Conservation (phyloP, 1,284 basidiomycete species). For the Rhodotorula glutinis region DNA sequence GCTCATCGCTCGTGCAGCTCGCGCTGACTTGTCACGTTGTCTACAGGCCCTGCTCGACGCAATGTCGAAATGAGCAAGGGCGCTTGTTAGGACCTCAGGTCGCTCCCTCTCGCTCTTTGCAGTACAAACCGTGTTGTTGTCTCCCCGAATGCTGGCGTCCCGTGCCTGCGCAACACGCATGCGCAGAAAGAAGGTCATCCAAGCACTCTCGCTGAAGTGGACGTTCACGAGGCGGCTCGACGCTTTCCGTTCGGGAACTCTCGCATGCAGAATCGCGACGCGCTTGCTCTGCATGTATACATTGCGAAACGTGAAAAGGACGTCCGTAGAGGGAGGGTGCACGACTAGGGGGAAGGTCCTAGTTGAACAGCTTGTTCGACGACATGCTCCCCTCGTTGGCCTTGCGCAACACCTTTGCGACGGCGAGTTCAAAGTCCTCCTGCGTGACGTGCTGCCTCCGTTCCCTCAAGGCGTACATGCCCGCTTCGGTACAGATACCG, state of each 20-base stretch:
- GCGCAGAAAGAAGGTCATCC: no score
- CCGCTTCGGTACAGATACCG: constrained; percentile 97
- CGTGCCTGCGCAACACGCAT: no score
- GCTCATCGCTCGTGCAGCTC: no score
- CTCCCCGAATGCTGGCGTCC: no score
- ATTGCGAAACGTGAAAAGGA: no score
- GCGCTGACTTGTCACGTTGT: not conserved
- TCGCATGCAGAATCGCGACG: not conserved
- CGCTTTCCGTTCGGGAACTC: not conserved
- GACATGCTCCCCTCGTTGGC: constrained; percentile 48
- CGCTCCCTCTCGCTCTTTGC: not conserved
- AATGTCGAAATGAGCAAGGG: not conserved
- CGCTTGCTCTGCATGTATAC: not conserved
- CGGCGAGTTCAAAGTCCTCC: constrained; percentile 97
- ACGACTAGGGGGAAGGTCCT: no score
- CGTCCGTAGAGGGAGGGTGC: no score
- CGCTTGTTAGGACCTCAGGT: no score
- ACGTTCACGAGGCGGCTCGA: no score
- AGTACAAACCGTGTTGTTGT: constrained; percentile 1
- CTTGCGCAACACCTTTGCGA: constrained; percentile 68
- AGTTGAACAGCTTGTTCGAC: constrained; percentile 50
- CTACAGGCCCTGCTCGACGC: constrained; percentile 4
- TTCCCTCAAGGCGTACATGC: constrained; percentile 96
- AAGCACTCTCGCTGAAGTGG: no score
- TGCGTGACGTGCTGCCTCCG: constrained; percentile 94